Percentiles rank a stretch among this genome's conserved stretches.
Evolutionary conservation across 768 basidiomycete genomes (phyloP).

Genomic region (Lentinula lateritia): DNA sequence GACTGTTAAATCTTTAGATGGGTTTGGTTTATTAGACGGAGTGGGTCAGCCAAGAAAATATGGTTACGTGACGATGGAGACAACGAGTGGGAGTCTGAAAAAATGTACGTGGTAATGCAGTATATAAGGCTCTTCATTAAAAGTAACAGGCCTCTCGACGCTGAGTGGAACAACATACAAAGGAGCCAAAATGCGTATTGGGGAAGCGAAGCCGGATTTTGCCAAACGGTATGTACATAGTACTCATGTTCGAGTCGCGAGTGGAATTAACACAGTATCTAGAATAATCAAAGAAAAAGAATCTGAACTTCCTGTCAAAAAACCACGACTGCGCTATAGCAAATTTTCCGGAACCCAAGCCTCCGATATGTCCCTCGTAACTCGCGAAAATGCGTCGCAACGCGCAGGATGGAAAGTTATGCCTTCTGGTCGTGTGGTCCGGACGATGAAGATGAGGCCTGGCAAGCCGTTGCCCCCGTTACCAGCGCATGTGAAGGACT

Average conservation of each 20-base stretch:
- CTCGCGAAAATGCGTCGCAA: conserved; percentile 45
- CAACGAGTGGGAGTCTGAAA: too few relatives aligned
- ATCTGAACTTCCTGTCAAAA: conserved; percentile 37
- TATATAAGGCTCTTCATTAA: not conserved
- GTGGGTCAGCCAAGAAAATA: too few relatives aligned
- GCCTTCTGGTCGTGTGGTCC: conserved; percentile 56
- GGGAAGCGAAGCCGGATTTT: conserved; percentile 79
- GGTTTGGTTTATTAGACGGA: too few relatives aligned
- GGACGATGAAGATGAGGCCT: conserved; percentile 69
- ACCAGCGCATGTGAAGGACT: conserved; percentile 12
- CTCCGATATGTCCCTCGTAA: conserved; percentile 59
- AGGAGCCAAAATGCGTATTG: conserved; percentile 77
- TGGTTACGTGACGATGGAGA: too few relatives aligned
- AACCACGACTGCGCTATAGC: conserved; percentile 23
- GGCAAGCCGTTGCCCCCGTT: conserved; percentile 45
- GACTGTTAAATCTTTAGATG: conserved; percentile 14
- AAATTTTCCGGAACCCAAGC: conserved; percentile 39
- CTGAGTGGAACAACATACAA: conserved; percentile 85
- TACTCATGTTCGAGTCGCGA: conserved; percentile 7
- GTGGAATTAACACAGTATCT: conserved; percentile 8
- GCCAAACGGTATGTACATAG: conserved; percentile 43
- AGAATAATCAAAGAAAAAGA: conserved; percentile 35
- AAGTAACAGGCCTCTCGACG: conserved; percentile 54
- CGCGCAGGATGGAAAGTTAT: conserved; percentile 69
- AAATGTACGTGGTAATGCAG: not conserved